Evolutionary conservation across 306 rosid species (phyloP).

Genomic region (Glycyrrhiza uralensis): DNA sequence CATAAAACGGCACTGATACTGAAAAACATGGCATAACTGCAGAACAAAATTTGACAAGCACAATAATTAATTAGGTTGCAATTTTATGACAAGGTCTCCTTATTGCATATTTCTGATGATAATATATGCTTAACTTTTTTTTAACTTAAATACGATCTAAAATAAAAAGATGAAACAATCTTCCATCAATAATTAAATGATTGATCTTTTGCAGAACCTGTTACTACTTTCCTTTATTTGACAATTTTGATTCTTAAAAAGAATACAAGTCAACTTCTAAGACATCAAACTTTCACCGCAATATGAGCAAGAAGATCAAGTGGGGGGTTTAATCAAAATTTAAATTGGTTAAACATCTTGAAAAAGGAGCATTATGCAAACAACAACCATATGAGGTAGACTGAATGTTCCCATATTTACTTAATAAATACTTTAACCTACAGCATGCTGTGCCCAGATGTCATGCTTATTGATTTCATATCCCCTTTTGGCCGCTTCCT

Average conservation of each 20-base stretch:
- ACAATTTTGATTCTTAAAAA: not conserved
- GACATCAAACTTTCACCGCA: not conserved
- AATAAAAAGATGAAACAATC: not conserved
- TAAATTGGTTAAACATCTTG: not conserved
- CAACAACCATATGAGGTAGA: not conserved
- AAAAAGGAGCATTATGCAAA: not conserved
- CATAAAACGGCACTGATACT: slow-evolving; percentile 54
- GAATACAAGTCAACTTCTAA: not conserved
- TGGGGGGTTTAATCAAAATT: not conserved
- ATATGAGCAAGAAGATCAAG: not conserved
- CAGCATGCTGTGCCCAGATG: slow-evolving; percentile 75
- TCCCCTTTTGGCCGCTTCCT: slow-evolving; percentile 68
- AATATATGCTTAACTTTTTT: too few relatives aligned
- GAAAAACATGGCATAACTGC: slow-evolving; percentile 90
- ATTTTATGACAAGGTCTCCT: not conserved
- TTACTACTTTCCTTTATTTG: not conserved
- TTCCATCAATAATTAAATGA: not conserved
- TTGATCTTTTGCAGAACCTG: not conserved
- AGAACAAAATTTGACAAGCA: slow-evolving; percentile 24
- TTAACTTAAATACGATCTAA: not conserved
- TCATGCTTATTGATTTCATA: slow-evolving; percentile 62
- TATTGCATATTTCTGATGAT: not conserved
- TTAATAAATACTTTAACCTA: slow-evolving; percentile 35
- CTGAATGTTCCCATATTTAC: not conserved
- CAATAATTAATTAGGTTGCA: not conserved